Base-by-base conservation (phyloP, 2,329 filamentous ascomycete genomes). In the Aspergillus sergii region DNA sequence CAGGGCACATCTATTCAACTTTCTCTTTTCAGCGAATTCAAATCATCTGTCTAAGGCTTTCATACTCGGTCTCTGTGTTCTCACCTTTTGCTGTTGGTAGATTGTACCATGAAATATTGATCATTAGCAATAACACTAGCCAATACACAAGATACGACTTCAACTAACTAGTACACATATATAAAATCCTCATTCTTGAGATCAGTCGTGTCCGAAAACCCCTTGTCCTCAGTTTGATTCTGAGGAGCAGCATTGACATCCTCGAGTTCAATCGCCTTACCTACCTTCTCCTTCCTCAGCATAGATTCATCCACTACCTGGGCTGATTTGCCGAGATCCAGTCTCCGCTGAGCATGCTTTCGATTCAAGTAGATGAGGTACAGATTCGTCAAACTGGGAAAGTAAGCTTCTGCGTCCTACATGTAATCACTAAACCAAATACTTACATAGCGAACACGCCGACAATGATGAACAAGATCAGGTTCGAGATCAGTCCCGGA, bases 381-480 rank as follows among this genome's bases (percentile, higher is more conserved):
- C 0, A 76, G 16, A 12, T 72, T 71, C 4, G 69, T 75, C 8
- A 76, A 54, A 3, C 71, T 72, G 45, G 51, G 0, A 7, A 36
- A 1, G 36, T 56, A 26, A 61, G 53, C 46, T 26, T 19, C 14
- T 11, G 23, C 48, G 11, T 19, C 60, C 34, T 45, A 46, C 0
- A 26, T 19, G 4, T 2, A 28, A 32, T 10, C 12, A 4, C 43
- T 8, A 23, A 59, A 7, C n/a, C 8, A n/a, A 28, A 3, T 7
- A 64, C 60, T 54, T 68, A 72, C 67, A 75, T 58, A 9, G 73
- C 61, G 32, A 77, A 66, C 1, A 72, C 56, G 0, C 61, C 73
- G 2, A 76, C 73, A 1, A 75, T 58, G 5, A 74, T 63, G 57
- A 78, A 78, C 70, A 78, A 72, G n/a, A 72, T 68, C 1, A 77